Evolutionary conservation across 345 rosid species (phyloP).

Genomic region (Toxicodendron radicans): DNA sequence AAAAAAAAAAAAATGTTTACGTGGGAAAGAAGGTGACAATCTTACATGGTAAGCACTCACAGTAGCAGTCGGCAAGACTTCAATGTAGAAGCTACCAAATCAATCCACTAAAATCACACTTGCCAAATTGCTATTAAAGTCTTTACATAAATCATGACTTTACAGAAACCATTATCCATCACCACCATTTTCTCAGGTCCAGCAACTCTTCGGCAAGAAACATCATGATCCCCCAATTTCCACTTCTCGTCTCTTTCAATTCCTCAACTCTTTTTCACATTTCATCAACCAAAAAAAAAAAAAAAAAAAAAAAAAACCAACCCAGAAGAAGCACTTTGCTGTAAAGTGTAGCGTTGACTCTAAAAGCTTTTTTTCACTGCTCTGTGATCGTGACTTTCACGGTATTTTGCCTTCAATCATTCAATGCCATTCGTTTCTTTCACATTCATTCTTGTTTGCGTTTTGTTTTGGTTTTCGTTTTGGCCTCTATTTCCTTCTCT

Average conservation of each 20-base stretch:
- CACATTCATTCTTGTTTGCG: not conserved
- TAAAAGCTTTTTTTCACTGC: constrained; percentile 11
- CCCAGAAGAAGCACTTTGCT: not conserved
- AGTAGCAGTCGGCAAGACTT: constrained; percentile 9
- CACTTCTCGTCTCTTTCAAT: constrained; percentile 29
- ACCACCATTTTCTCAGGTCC: constrained; percentile 25
- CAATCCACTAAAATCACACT: constrained; percentile 6
- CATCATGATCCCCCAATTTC: constrained; percentile 24
- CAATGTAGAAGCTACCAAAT: not conserved
- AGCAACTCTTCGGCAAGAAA: constrained; percentile 26
- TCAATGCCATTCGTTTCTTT: not conserved
- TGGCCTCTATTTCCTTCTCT: constrained; percentile 8
- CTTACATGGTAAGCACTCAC: too few relatives aligned
- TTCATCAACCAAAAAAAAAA: too few relatives aligned
- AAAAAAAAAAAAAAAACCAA: not conserved
- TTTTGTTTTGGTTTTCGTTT: not conserved
- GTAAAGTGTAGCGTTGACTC: constrained; percentile 25
- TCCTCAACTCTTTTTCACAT: not conserved
- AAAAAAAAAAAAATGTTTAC: too few relatives aligned
- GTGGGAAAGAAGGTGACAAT: too few relatives aligned
- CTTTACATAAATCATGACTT: constrained; percentile 12
- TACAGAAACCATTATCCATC: not conserved
- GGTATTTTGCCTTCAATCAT: constrained; percentile 23
- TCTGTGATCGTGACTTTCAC: constrained; percentile 29
- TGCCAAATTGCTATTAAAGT: not conserved